These are phyloP conservation scores for Carex littledalei DNA, from an alignment of 176 grass and related monocot species.

Conservation along the genomic window DNA sequence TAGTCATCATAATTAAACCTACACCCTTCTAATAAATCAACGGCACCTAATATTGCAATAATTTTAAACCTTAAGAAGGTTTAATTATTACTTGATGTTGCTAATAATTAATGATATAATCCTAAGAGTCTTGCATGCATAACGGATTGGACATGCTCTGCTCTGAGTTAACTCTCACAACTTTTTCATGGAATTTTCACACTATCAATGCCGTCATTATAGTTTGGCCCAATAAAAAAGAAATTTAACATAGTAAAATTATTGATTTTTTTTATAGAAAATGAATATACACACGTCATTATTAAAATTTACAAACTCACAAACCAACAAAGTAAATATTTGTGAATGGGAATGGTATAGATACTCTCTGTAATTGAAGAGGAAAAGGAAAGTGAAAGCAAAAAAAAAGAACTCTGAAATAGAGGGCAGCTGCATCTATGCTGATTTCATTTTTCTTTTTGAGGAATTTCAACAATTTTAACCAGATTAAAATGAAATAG, in stretches of 20 bases:
- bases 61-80: not conserved
- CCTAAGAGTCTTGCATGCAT: slow-evolving; percentile 19
- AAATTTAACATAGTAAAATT: not conserved
- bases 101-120: not conserved
- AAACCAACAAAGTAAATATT: not conserved
- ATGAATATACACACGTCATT: not conserved
- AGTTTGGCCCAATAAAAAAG: not conserved
- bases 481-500: not conserved
- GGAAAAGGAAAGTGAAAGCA: not conserved
- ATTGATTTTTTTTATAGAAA: not conserved
- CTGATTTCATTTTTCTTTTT: not conserved
- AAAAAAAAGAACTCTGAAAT: not conserved
- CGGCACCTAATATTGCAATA: not conserved
- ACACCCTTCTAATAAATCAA: slow-evolving; percentile 22
- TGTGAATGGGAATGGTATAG: not conserved
- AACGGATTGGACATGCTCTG: slow-evolving; percentile 16
- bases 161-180: slow-evolving; percentile 30
- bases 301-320: not conserved
- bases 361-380: not conserved
- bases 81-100: slow-evolving; percentile 10
- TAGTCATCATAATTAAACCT: slow-evolving; percentile 32
- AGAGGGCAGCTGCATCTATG: not conserved
- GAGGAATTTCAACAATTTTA: not conserved
- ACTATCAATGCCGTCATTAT: slow-evolving; percentile 27
- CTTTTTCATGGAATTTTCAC: slow-evolving; percentile 47